Conservation (phyloP, 345 rosid species). For the Ricinus communis region DNA sequence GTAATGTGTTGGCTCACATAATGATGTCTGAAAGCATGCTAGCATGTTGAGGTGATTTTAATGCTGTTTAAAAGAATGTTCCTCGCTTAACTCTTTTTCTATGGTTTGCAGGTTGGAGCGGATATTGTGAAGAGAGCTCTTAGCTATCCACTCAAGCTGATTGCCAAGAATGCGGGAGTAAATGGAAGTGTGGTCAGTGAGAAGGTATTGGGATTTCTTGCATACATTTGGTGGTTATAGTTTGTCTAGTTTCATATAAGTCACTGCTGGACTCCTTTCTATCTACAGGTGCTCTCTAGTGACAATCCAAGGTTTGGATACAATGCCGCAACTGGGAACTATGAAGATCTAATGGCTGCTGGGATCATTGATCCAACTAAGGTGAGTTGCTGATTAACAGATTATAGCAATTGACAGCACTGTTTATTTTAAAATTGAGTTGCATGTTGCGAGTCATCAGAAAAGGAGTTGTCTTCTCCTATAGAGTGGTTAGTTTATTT, state of each 20-base stretch:
- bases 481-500: no score
- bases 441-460: no score
- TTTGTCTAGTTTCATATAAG: neutral
- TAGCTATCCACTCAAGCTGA: conserved; percentile 83
- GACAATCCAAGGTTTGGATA: conserved; percentile 69
- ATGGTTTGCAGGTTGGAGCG: conserved; percentile 78
- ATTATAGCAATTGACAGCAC: neutral
- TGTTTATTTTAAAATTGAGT: no score
- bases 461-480: no score
- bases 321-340: conserved; percentile 95
- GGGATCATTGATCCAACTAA: conserved; percentile 97
- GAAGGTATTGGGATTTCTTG: conserved; percentile 40
- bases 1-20: no score
- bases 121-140: conserved; percentile 88
- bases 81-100: conserved; percentile 1
- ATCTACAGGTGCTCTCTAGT: conserved; percentile 63
- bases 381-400: conserved; percentile 20
- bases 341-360: conserved; percentile 94
- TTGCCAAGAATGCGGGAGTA: conserved; percentile 96
- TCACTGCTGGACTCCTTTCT: neutral
- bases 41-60: neutral
- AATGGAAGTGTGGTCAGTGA: conserved; percentile 95
- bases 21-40: no score
- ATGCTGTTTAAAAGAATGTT: neutral
- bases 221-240: neutral